Evolutionary conservation across 129 eudicot species (phyloP).

Genomic region (Solidago caesia): DNA sequence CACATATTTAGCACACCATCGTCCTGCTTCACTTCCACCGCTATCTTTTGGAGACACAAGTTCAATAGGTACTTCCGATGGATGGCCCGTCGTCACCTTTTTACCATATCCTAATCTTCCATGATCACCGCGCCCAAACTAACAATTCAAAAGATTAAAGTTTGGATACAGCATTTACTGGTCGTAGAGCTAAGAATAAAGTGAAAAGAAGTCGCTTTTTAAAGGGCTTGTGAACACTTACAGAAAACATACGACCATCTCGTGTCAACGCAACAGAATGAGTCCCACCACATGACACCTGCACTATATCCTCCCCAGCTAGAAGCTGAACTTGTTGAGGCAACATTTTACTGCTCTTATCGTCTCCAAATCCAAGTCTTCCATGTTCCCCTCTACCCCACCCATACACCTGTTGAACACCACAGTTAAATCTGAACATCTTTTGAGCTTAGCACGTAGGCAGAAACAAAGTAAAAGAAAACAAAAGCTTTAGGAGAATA

Average conservation of each 20-base stretch:
- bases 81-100: slow-evolving; percentile 85
- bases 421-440: not conserved
- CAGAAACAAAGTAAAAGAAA: not conserved
- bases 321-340: slow-evolving; percentile 96
- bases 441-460: not conserved
- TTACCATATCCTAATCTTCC: slow-evolving; percentile 95
- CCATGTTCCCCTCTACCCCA: slow-evolving; percentile 99
- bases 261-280: slow-evolving; percentile 96
- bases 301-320: slow-evolving; percentile 83
- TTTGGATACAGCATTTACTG: too few relatives aligned
- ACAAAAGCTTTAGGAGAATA: not conserved
- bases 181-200: not conserved
- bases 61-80: slow-evolving; percentile 84
- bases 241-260: slow-evolving; percentile 91
- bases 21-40: slow-evolving; percentile 46
- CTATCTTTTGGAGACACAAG: slow-evolving; percentile 48
- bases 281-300: slow-evolving; percentile 99
- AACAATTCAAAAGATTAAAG: slow-evolving; percentile 16
- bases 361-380: slow-evolving; percentile 98
- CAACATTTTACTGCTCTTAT: slow-evolving; percentile 99
- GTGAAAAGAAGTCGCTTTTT: not conserved
- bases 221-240: slow-evolving; percentile 36
- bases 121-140: slow-evolving; percentile 99
- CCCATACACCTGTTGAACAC: slow-evolving; percentile 69
- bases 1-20: slow-evolving; percentile 81